Evolutionary conservation across 768 basidiomycete genomes (phyloP), one percentile per base, ranked within the genome.

Genomic region (Mycena filopes): DNA sequence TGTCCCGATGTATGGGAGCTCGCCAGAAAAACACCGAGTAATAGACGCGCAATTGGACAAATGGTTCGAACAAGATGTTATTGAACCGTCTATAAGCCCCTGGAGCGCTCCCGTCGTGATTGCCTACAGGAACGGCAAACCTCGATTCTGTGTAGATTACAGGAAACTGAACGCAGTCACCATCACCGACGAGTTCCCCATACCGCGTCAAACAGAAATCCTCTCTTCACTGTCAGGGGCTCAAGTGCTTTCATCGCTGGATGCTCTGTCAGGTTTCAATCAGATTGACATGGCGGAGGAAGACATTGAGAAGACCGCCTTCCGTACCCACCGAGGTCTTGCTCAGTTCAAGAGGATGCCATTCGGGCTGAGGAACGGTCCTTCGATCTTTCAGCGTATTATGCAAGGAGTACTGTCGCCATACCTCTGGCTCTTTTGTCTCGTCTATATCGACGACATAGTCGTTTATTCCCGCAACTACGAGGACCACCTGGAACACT

Each of bases 301-400:
- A 11, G 71, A 71, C 31, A 48, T 60, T 6, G 59, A 72, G 38
- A 76, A 76, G 33, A 76, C 75, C 2, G 77, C 74, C 3, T 78
- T 78, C 59, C 49, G 73, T 2, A 71, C 74, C 0, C 77, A 77
- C 53, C 41, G 60, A 50, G 77, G 77, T 9, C 68, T 78, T 2
- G 71, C 51, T 23, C 77, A 78, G 55, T 79, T 79, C 65, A 38
- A 36, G 23, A 43, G 75, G 26, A 74, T 78, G 73, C 75, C 76
- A 6, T 79, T 79, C 11, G 36, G 36, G 4, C 15, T 36, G 36
- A 3, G 3, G 3, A 36, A 36, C 10, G 36, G 36, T 15, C 36
- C 36, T 36, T 36, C 36, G 2, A 36, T 36, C 9, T 36, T 36
- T 36, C 9, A 36, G 9, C 10, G 36, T 11, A 36, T 36, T 4